These are phyloP conservation scores for Hanseniaspora hatyaiensis DNA, from an alignment of 805 yeast species.

Conservation along the genomic window DNA sequence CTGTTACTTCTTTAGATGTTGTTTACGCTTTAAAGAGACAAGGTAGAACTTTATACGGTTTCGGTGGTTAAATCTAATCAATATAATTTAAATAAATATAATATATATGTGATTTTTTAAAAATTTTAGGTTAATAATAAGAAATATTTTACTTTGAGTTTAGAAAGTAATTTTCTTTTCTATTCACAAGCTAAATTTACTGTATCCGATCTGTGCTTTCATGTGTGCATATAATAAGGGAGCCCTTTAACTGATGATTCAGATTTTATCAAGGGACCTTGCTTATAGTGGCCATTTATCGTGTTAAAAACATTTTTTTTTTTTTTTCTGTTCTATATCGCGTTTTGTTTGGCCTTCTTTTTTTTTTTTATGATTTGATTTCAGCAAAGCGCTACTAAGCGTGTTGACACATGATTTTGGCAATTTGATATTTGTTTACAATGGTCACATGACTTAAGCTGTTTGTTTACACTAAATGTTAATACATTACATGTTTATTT, in stretches of 20 bases:
- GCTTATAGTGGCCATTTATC: no score
- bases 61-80: slow-evolving; percentile 71
- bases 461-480: neutral
- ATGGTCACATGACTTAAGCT: neutral
- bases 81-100: slow-evolving; percentile 3
- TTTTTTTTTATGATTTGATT: no score
- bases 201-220: neutral
- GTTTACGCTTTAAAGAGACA: slow-evolving; percentile 99
- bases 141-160: neutral
- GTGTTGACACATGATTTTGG: no score
- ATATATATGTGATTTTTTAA: slow-evolving; percentile 14
- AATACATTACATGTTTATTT: no score
- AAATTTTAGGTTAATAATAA: slow-evolving; percentile 11
- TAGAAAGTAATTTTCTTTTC: neutral
- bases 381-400: no score
- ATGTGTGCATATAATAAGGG: neutral
- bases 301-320: no score
- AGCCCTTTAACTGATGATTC: no score
- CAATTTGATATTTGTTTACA: neutral
- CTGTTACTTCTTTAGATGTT: slow-evolving; percentile 95
- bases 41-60: slow-evolving; percentile 99
- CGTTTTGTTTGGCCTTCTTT: no score
- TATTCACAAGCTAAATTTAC: neutral
- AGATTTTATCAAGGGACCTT: no score
- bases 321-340: no score